Conservation (phyloP, 805 yeast genomes). For the Nakazawaea ernobii region DNA sequence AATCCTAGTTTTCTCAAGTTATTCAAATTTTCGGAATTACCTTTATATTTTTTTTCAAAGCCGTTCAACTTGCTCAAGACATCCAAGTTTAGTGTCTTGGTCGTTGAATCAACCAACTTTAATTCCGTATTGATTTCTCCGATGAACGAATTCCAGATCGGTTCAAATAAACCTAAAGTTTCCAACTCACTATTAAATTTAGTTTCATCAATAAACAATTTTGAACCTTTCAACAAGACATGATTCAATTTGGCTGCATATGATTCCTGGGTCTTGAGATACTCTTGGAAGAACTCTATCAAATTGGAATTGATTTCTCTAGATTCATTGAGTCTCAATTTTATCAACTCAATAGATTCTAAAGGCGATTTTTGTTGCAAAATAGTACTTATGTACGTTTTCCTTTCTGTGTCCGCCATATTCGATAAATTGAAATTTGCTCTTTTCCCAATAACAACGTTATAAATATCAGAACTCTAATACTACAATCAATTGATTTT, state of each 20-base stretch:
- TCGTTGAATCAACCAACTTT: constrained; percentile 38
- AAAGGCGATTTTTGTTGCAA: constrained; percentile 41
- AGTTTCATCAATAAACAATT: constrained; percentile 29
- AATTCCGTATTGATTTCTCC: constrained; percentile 38
- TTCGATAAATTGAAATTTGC: neutral
- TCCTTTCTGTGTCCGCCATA: constrained; percentile 3
- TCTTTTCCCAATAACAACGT: too few relatives aligned
- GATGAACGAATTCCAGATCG: constrained; percentile 39
- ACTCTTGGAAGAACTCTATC: constrained; percentile 53
- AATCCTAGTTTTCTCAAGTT: constrained; percentile 7
- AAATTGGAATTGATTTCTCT: constrained; percentile 53
- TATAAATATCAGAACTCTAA: neutral
- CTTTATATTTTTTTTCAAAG: constrained; percentile 19
- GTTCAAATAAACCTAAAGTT: constrained; percentile 38
- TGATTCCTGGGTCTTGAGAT: constrained; percentile 39
- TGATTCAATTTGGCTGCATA: constrained; percentile 44
- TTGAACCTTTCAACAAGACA: constrained; percentile 27
- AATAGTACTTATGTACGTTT: constrained; percentile 21
- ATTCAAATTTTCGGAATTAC: constrained; percentile 10
- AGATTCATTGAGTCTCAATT: constrained; percentile 51
- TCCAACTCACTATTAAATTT: constrained; percentile 40
- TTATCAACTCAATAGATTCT: constrained; percentile 54
- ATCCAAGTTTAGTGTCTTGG: constrained; percentile 23
- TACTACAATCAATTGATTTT: neutral
- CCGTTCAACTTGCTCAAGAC: constrained; percentile 16